phyloP scores from a whole-genome alignment of 495 filamentous ascomycete species.

The Pyrenula massariospora region DNA sequence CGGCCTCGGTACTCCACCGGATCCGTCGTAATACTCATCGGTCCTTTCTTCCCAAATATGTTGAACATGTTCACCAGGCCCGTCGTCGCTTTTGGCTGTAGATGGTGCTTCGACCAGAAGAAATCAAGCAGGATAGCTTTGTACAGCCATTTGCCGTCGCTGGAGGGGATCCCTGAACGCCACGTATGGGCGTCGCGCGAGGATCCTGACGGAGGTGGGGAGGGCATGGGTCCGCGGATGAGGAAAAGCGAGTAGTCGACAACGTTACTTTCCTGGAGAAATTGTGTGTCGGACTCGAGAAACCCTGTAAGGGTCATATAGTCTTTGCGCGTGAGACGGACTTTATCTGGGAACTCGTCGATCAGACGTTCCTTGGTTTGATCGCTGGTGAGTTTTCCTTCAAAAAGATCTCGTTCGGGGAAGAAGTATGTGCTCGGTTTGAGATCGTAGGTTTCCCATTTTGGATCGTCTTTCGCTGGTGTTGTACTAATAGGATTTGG shows the following conservation, averaged over 20 bases:
- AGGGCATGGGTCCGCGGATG: slow-evolving; percentile 40
- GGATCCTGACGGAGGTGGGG: slow-evolving; percentile 4
- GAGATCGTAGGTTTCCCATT: slow-evolving; percentile 60
- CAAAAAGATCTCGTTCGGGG: slow-evolving; percentile 55
- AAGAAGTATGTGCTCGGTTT: slow-evolving; percentile 64
- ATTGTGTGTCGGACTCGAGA: slow-evolving; percentile 44
- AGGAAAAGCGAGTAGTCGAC: slow-evolving; percentile 63
- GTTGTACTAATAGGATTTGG: slow-evolving; percentile 11
- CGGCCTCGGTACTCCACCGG: slow-evolving; percentile 52
- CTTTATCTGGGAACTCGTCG: slow-evolving; percentile 54
- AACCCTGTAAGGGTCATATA: slow-evolving; percentile 35
- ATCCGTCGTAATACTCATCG: slow-evolving; percentile 61
- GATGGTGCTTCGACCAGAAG: slow-evolving; percentile 60
- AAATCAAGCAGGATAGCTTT: slow-evolving; percentile 53
- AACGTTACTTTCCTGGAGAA: slow-evolving; percentile 45
- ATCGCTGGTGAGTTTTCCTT: slow-evolving; percentile 43
- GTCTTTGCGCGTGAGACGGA: slow-evolving; percentile 35
- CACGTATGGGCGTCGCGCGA: slow-evolving; percentile 21
- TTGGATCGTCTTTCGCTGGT: slow-evolving; percentile 16
- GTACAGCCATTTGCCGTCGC: slow-evolving; percentile 53
- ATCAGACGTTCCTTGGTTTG: slow-evolving; percentile 45
- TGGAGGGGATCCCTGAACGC: slow-evolving; percentile 42
- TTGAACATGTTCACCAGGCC: slow-evolving; percentile 50
- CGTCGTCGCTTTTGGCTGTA: slow-evolving; percentile 50
- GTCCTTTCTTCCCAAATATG: slow-evolving; percentile 40